These are phyloP conservation scores for Euphorbia celastroides DNA, from an alignment of 441 rosid genomes.

Conservation along the genomic window DNA sequence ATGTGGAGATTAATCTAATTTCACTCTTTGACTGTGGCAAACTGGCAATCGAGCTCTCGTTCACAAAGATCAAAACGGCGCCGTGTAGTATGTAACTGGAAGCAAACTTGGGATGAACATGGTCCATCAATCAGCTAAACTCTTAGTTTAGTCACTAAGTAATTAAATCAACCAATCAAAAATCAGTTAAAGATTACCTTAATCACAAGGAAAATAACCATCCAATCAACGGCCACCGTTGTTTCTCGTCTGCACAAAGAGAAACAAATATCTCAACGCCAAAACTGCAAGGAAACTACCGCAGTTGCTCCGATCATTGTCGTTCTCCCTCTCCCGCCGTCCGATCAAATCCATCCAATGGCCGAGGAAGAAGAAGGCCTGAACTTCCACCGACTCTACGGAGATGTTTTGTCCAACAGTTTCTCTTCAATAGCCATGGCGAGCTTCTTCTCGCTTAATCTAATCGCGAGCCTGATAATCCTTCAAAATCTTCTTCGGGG, in stretches of 20 bases:
- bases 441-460: background rate
- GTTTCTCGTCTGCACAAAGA: background rate
- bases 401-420: slow-evolving; percentile 44
- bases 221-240: no score
- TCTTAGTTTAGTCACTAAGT: no score
- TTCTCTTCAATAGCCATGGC: slow-evolving; percentile 46
- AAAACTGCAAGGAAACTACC: slow-evolving; percentile 14
- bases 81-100: no score
- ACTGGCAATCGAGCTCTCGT: no score
- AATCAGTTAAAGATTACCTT: no score
- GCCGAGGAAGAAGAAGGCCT: slow-evolving; percentile 20
- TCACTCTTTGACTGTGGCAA: no score
- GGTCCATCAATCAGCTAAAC: no score
- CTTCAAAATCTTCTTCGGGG: slow-evolving; percentile 16
- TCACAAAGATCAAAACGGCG: no score
- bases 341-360: slow-evolving; percentile 7
- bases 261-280: slow-evolving; percentile 5
- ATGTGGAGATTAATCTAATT: no score
- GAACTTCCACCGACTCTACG: slow-evolving; percentile 45
- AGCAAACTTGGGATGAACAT: no score
- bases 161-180: no score
- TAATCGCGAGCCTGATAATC: slow-evolving; percentile 20
- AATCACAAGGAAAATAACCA: no score
- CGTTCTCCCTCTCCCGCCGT: slow-evolving; percentile 7
- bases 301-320: slow-evolving; percentile 3